A percentile compares a stretch with the other conserved stretches of the same genome.
Evolutionary conservation across 768 basidiomycete genomes (phyloP).

Genomic region (Amanita polypyramis): DNA sequence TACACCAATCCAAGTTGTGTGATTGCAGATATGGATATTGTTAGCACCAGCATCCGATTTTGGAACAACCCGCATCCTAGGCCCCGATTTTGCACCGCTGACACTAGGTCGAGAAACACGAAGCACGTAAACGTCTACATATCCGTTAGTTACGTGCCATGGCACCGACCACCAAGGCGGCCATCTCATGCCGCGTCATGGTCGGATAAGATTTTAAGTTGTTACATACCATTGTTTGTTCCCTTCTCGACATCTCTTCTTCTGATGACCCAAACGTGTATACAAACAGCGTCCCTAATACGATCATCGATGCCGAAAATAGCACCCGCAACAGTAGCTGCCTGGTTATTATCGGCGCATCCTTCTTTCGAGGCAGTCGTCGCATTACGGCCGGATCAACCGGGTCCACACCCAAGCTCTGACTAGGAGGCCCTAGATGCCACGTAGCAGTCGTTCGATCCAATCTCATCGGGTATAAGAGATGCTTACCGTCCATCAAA

Average conservation of each 20-base stretch:
- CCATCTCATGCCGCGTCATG: too few relatives aligned
- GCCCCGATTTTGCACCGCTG: conserved; percentile 90
- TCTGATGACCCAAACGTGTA: conserved; percentile 80
- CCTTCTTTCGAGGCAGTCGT: conserved; percentile 85
- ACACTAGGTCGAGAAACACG: conserved; percentile 94
- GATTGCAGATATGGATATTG: conserved; percentile 78
- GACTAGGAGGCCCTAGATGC: conserved; percentile 75
- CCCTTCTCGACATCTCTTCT: conserved; percentile 71
- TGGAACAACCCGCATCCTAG: conserved; percentile 73
- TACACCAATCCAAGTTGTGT: conserved; percentile 84
- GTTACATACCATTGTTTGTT: conserved; percentile 87
- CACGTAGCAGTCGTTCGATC: background rate
- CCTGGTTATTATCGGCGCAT: conserved; percentile 76
- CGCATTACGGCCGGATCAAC: conserved; percentile 91
- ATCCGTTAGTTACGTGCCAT: background rate
- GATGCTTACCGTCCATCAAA: conserved; percentile 80
- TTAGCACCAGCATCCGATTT: conserved; percentile 85
- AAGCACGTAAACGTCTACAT: conserved; percentile 93
- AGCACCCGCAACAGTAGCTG: conserved; percentile 69
- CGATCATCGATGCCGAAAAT: conserved; percentile 92
- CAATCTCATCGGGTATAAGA: background rate
- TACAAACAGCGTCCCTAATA: conserved; percentile 78
- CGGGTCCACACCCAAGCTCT: conserved; percentile 94
- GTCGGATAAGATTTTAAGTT: background rate
- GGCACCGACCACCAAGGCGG: too few relatives aligned